Percentiles rank a stretch among this genome's conserved stretches.
Conservation (phyloP, 306 rosid species). For the Arachis hypogaea region DNA sequence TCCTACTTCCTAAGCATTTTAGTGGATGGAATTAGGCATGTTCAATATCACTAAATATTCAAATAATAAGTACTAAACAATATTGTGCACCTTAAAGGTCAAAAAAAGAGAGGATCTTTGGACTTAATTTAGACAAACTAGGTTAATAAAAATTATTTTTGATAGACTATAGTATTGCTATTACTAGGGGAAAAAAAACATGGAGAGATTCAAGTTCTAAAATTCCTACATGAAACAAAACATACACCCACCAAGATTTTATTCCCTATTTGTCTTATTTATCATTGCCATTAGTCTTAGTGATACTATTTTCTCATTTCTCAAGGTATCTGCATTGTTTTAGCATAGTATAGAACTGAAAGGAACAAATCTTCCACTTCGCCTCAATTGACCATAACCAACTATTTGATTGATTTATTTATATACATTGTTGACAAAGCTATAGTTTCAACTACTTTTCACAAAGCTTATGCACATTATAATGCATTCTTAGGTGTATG, state of each 20-base stretch:
- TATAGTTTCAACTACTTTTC: background rate
- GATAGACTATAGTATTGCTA: background rate
- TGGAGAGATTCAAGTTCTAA: too few species aligned
- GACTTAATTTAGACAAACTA: background rate
- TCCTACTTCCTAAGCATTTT: slow-evolving; percentile 15
- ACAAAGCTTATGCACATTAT: background rate
- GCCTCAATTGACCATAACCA: background rate
- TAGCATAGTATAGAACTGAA: too few species aligned
- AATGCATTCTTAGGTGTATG: too few species aligned
- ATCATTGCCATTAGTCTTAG: too few species aligned
- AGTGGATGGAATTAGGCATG: slow-evolving; percentile 35
- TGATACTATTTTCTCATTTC: too few species aligned
- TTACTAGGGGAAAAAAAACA: background rate
- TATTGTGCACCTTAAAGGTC: background rate
- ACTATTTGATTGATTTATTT: background rate
- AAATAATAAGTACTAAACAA: background rate
- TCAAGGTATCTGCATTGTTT: too few species aligned
- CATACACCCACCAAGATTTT: too few species aligned
- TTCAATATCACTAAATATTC: background rate
- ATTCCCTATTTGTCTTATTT: too few species aligned
- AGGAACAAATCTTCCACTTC: background rate
- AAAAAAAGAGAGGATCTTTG: background rate
- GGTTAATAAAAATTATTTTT: background rate
- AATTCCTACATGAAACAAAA: too few species aligned
- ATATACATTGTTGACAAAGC: background rate